Evolutionary conservation across 192 early-diverging fungal genomes (phyloP).

Genomic region (Pilobolus umbonatus): DNA sequence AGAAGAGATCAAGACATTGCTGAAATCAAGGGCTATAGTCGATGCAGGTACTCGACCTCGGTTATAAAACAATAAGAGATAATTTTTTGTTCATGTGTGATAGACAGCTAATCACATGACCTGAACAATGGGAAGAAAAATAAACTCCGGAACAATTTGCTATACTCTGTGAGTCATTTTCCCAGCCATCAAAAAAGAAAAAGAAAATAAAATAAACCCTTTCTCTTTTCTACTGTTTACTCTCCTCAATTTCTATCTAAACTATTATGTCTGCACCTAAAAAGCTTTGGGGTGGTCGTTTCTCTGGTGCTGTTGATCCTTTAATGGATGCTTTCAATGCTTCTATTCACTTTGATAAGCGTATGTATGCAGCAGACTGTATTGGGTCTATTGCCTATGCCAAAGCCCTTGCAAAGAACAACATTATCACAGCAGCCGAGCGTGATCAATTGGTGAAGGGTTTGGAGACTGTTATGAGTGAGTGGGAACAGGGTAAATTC

Average conservation of each 20-base stretch:
- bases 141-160: no score
- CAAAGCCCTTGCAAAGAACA: constrained; percentile 65
- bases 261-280: constrained; percentile 15
- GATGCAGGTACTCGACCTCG: not conserved
- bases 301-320: constrained; percentile 88
- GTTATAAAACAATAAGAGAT: constrained; percentile 3
- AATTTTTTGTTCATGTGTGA: no score
- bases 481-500: constrained; percentile 81
- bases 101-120: not conserved
- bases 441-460: constrained; percentile 67
- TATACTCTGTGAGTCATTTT: constrained; percentile 12
- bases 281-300: constrained; percentile 81
- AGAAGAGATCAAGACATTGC: constrained; percentile 28
- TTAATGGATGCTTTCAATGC: constrained; percentile 97
- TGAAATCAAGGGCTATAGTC: not conserved
- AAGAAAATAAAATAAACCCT: not conserved
- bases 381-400: constrained; percentile 86
- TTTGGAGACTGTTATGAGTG: constrained; percentile 66
- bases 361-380: constrained; percentile 89
- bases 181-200: constrained; percentile 1
- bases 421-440: constrained; percentile 78
- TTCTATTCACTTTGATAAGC: constrained; percentile 89
- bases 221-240: not conserved
- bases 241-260: not conserved
- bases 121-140: no score